These are phyloP conservation scores for Paraphoma chrysanthemicola DNA, from an alignment of 2,329 filamentous ascomycete genomes.

Conservation along the genomic window DNA sequence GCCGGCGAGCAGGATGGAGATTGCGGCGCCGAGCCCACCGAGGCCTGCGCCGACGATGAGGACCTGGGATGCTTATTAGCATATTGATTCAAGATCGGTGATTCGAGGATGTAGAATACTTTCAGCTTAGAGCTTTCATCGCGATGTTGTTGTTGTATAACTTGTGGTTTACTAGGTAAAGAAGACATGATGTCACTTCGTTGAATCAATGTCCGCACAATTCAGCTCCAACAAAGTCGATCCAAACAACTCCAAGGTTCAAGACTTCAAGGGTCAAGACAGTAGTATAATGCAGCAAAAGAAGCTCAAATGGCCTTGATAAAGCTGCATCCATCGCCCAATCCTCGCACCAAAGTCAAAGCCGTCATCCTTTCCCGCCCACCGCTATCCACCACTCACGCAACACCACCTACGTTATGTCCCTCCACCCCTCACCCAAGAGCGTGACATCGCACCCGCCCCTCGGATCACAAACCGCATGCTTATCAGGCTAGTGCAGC, in stretches of 20 bases:
- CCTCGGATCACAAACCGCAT: constrained; percentile 14
- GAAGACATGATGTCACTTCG: constrained; percentile 32
- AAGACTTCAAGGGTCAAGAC: background rate
- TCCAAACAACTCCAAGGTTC: background rate
- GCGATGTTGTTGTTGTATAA: constrained; percentile 35
- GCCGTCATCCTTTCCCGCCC: constrained; percentile 17
- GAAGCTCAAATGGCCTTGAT: background rate
- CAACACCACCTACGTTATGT: background rate
- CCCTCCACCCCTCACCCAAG: constrained; percentile 12
- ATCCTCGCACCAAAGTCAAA: background rate
- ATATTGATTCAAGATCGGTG: background rate
- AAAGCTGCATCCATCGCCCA: background rate
- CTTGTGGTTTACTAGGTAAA: constrained; percentile 23
- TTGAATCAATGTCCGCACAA: background rate
- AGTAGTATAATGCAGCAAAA: background rate
- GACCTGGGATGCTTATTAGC: constrained; percentile 35
- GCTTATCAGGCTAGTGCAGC: background rate
- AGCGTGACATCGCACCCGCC: constrained; percentile 8
- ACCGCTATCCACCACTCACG: background rate
- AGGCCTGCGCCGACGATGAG: constrained; percentile 64
- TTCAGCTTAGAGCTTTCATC: constrained; percentile 33
- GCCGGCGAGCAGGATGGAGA: constrained; percentile 54
- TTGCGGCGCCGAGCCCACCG: constrained; percentile 61
- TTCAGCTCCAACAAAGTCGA: background rate
- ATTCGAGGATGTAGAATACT: constrained; percentile 15